Evolutionary conservation across 768 basidiomycete genomes (phyloP), one percentile per base, ranked within the genome.

Genomic region (Amylocystis lapponica): DNA sequence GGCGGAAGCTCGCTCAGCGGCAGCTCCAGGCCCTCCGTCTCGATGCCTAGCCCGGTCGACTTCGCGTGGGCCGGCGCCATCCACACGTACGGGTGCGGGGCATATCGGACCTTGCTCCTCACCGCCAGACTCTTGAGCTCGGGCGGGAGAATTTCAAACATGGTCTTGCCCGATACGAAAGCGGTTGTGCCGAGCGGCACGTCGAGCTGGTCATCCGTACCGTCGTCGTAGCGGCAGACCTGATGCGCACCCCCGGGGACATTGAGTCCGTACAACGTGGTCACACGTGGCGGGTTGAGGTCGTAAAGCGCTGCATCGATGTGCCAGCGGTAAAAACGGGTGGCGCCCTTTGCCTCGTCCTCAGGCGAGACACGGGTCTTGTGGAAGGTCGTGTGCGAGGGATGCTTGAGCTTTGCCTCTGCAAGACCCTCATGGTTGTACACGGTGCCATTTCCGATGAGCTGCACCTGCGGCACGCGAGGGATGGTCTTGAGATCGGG

Each of bases 291-390:
- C 14, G 86, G 86, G 20, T 78, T 76, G 11, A 83, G 70, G 43
- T 83, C 78, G 58, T 86, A 87, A 27, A 90, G 64, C 2, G 88
- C 88, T 1, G 92, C 90, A 52, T 93, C 91, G 62, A 93, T 92
- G 61, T 94, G 88, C 89, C 90, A 92, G 37, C 90, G 72, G 62
- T 90, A 92, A 72, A 86, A 93, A 29, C 90, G 75, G n/a, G 90
- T 93, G 34, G 72, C 62, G n/a, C 88, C 89, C 40, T 75, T 72
- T 7, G 65, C 78, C 52, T 86, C 84, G 48, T 93, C 90, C 55
- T 85, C 85, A 3, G 71, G 66, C 9, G 81, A 79, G 27, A 94
- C 72, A 17, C 63, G 64, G 26, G 83, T 84, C 66, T 88, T 90
- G 70, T 95, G 92, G 66, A 94, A 95, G 3, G 82, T 85, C 36